Evolutionary conservation across 23 red algal genomes (phyloP).

Genomic region (Gracilariopsis chorda): DNA sequence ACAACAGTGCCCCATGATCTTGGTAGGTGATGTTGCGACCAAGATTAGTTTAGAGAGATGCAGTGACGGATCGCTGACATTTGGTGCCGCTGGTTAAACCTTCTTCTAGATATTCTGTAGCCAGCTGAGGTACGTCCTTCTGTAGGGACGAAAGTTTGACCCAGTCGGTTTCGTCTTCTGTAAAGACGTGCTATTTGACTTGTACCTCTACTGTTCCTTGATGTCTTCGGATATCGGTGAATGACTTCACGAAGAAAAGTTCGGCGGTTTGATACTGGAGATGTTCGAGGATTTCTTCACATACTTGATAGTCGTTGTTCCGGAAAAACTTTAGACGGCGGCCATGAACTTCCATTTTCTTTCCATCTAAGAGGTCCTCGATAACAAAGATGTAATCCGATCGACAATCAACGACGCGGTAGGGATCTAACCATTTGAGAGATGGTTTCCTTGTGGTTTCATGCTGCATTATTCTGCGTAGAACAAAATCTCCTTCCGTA

Average conservation of each 20-base stretch:
- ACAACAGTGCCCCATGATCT: no score
- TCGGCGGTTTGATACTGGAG: not conserved
- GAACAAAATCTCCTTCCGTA: not conserved
- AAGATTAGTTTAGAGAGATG: no score
- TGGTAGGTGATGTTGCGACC: no score
- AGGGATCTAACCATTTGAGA: not conserved
- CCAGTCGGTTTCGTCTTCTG: not conserved
- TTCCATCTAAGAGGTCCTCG: not conserved
- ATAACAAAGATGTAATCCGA: constrained; percentile 21
- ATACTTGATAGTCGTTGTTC: not conserved
- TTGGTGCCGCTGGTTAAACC: no score
- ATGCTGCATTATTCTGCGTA: not conserved
- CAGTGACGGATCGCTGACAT: no score
- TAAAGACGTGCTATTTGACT: constrained; percentile 10
- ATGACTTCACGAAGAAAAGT: not conserved
- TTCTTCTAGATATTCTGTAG: not conserved
- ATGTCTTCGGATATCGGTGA: not conserved
- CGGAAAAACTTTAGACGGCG: constrained; percentile 2
- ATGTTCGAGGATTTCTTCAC: not conserved
- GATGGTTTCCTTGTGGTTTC: not conserved
- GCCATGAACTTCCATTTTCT: not conserved
- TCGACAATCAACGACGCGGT: not conserved
- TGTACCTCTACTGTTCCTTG: not conserved
- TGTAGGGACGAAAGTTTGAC: not conserved
- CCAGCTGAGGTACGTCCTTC: not conserved